phyloP scores from a whole-genome alignment of 1,284 basidiomycete genomes.

The Coriolopsis trogii region DNA sequence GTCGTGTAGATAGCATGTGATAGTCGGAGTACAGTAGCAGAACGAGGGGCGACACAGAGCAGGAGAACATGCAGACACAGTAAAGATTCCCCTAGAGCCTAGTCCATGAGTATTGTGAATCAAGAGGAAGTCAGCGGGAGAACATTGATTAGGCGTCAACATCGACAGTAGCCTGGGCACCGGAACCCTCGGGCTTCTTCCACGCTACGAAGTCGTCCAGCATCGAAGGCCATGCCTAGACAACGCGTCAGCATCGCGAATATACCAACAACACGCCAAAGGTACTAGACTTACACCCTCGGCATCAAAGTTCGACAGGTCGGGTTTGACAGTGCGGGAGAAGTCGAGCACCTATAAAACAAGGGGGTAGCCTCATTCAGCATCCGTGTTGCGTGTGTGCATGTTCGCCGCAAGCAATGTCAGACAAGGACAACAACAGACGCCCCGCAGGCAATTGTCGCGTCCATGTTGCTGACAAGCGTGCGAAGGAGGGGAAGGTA shows the following conservation, averaged over 20 bases:
- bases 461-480: not conserved
- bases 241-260: not conserved
- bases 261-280: not conserved
- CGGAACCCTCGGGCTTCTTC: slow-evolving; percentile 57
- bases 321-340: slow-evolving; percentile 61
- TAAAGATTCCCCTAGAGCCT: too few relatives aligned
- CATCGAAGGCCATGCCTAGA: slow-evolving; percentile 77
- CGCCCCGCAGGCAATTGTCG: not conserved
- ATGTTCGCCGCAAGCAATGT: not conserved
- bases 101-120: too few relatives aligned
- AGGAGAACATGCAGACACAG: too few relatives aligned
- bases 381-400: not conserved
- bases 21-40: too few relatives aligned
- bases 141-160: too few relatives aligned
- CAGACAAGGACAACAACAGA: slow-evolving; percentile 4
- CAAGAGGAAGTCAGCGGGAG: too few relatives aligned
- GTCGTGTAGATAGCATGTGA: too few relatives aligned
- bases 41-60: too few relatives aligned
- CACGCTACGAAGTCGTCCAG: slow-evolving; percentile 74
- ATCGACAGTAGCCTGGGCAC: too few relatives aligned
- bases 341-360: slow-evolving; percentile 49
- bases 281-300: slow-evolving; percentile 62
- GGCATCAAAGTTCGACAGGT: slow-evolving; percentile 65
- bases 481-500: not conserved
- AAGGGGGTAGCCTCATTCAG: not conserved